These are phyloP conservation scores for Trichoderma harzianum DNA, from an alignment of 2,329 filamentous ascomycete species.

Conservation along the genomic window DNA sequence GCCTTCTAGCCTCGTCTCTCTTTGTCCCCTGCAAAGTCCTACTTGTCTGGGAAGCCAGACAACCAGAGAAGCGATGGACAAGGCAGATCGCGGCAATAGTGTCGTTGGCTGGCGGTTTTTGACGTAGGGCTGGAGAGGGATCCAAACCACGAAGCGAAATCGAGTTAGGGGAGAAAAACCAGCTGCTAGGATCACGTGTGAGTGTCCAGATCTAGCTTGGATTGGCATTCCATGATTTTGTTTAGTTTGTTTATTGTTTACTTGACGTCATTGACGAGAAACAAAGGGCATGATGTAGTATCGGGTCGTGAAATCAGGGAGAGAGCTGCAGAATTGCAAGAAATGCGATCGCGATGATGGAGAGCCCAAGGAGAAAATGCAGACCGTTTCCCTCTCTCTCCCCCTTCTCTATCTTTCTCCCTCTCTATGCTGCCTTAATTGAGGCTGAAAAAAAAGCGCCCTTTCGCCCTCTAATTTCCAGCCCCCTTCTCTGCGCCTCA, in stretches of 20 bases:
- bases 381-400: background rate
- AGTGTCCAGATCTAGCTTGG: background rate
- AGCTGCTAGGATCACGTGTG: background rate
- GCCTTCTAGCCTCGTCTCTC: background rate
- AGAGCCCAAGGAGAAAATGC: background rate
- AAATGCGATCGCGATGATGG: background rate
- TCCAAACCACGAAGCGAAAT: background rate
- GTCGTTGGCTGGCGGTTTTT: background rate
- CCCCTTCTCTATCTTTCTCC: background rate
- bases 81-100: constrained; percentile 14
- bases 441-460: background rate
- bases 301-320: background rate
- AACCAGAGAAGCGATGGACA: background rate
- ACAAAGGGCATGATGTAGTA: background rate
- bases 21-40: background rate
- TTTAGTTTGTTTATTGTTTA: constrained; percentile 7
- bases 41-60: background rate
- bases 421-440: background rate
- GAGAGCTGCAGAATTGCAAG: background rate
- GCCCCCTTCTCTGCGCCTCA: background rate
- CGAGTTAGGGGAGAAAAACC: background rate
- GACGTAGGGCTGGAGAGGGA: background rate
- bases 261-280: constrained; percentile 3
- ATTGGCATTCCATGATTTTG: background rate
- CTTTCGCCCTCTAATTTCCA: background rate